Base-by-base conservation (phyloP, 257 asterid genomes). In the Osmanthus fragrans region DNA sequence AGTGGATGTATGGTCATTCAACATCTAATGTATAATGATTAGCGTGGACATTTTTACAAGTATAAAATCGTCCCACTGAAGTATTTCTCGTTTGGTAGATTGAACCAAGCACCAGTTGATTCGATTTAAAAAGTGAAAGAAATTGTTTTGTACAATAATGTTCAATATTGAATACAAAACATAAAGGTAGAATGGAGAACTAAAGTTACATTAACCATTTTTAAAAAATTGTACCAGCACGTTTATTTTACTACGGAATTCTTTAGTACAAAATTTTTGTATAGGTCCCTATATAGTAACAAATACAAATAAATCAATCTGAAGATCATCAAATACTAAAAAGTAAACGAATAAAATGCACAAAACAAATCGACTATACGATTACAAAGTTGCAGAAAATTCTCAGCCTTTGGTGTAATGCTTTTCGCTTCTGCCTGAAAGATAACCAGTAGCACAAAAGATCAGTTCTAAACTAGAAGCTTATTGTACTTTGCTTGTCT, bases 401-500 rank as follows among this genome's bases (percentile, higher is more conserved):
- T 69, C 70, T 71, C 42, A 18, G 65, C 75, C 63, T 4, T 29
- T 47, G 36, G 71, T 29, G 70, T 32, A 73, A 36, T 27, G 67
- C 64, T 13, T 45, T 3, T 30, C 79, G 47, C 82, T 70, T 73
- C 65, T 32, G 25, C 29, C 39, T 40, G 58, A 25, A 60, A 19
- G 72, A 58, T 23, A 12, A 36, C 37, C 21, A 65, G 30, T 36
- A 33, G 72, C 74, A 37, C 60, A 47, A 10, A 7, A 40, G 19
- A 74, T 56, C 30, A 39, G 70, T 7, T 15, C 15, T 5, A 7
- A 32, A 73, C 87, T 89, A 92, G 81, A 90, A 84, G 87, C 72
- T 84, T 82, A 92, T 86, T 36, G 84, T 70, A 86, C 80, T 87
- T 86, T 90, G 95, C 84, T 73, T 88, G 72, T 94, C 97, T 3